Evolutionary conservation across 192 early-diverging fungal genomes (phyloP).

Genomic region (Piromyces finnis): DNA sequence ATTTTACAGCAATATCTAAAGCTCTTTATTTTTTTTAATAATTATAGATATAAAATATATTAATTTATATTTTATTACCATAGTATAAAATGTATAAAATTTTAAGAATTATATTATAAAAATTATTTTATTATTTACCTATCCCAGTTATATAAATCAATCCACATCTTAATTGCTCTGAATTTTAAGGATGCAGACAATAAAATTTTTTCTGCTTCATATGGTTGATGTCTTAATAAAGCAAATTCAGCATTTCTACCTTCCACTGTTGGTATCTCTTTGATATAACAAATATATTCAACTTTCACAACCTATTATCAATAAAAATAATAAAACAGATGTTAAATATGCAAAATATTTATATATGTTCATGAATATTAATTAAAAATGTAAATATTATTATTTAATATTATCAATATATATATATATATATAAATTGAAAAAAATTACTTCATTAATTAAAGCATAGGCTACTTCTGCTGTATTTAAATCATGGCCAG

Average conservation of each 20-base stretch:
- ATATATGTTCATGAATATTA: no score
- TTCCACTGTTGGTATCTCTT: slow-evolving; percentile 25
- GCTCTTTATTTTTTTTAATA: slow-evolving; percentile 13
- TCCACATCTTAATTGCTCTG: slow-evolving; percentile 28
- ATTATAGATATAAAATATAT: no score
- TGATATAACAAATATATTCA: slow-evolving; percentile 32
- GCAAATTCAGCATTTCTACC: slow-evolving; percentile 29
- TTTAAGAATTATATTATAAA: neutral
- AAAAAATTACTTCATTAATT: slow-evolving; percentile 21
- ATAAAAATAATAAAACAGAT: no score
- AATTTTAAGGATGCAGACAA: slow-evolving; percentile 23
- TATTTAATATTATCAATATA: neutral
- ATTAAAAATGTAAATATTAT: no score
- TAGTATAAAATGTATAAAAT: no score
- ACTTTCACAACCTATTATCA: slow-evolving; percentile 15
- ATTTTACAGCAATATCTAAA: slow-evolving; percentile 32
- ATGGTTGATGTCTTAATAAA: slow-evolving; percentile 21
- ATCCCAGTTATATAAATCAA: slow-evolving; percentile 34
- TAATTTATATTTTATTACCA: no score
- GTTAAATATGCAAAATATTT: no score
- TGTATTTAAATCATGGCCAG: slow-evolving; percentile 35
- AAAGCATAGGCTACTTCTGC: slow-evolving; percentile 40
- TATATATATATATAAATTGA: neutral
- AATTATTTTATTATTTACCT: slow-evolving; percentile 10
- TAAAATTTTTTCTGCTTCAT: slow-evolving; percentile 32